phyloP scores from a whole-genome alignment of 768 basidiomycete genomes.

The Crepidotus variabilis region DNA sequence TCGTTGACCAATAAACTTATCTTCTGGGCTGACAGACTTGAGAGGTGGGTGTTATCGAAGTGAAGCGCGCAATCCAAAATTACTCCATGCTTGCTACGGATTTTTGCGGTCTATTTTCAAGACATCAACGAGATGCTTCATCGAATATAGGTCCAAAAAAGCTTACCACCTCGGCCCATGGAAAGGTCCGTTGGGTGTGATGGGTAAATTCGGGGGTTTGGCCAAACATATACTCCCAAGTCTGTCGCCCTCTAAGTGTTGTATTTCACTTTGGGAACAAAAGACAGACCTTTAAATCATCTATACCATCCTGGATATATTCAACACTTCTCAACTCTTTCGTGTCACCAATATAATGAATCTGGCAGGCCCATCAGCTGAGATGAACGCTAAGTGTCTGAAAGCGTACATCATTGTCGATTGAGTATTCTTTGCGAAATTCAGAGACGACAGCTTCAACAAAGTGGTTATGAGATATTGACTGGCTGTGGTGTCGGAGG shows the following conservation, averaged over 20 bases:
- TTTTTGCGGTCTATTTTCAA: conserved; percentile 35
- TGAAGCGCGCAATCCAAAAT: conserved; percentile 46
- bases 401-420: conserved; percentile 26
- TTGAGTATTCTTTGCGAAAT: conserved; percentile 58
- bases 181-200: conserved; percentile 37
- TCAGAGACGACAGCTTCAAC: conserved; percentile 61
- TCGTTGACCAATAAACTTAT: conserved; percentile 8
- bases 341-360: conserved; percentile 40
- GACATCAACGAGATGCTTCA: background rate
- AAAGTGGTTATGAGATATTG: conserved; percentile 67
- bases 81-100: conserved; percentile 64
- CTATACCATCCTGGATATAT: conserved; percentile 66
- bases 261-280: background rate
- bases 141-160: conserved; percentile 8
- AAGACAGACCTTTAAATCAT: conserved; percentile 48
- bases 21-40: conserved; percentile 7
- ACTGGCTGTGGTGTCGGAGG: conserved; percentile 49
- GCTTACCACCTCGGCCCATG: conserved; percentile 50
- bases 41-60: conserved; percentile 16
- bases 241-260: conserved; percentile 37
- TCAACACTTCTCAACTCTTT: conserved; percentile 40
- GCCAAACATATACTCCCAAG: conserved; percentile 92
- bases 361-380: conserved; percentile 23
- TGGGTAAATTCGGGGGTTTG: conserved; percentile 94
- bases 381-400: conserved; percentile 1